Evolutionary conservation across 345 rosid species (phyloP), one percentile per base, ranked within the genome.

Genomic region (Ceriops decandra): DNA sequence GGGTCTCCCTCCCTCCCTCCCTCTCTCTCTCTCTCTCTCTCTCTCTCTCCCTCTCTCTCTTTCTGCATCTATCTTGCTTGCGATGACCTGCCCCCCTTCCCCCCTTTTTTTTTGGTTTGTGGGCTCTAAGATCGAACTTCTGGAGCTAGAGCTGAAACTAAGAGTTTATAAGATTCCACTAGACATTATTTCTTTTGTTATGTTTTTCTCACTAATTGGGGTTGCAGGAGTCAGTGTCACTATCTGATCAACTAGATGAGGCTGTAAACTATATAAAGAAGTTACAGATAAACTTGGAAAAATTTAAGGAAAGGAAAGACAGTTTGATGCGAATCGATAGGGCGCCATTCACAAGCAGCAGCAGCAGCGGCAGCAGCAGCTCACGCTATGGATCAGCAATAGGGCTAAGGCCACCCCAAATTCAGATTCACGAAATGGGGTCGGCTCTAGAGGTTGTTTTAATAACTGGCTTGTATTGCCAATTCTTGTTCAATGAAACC

Each of bases 191-290:
- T 13, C 1, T 32, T 11, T 21, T 27, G 5, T 21, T 20, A 7
- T 24, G 24, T 13, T 20, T 57, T 13, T 33, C 49, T 42, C 49
- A 42, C 49, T 42, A 42, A 42, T 13, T 71, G 66, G 26, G 9
- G 49, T 52, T 70, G 72, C 70, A 86, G 90, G 83, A 83, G 24
- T 3, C 77, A 3, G 26, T 65, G 52, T 74, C 91, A 4, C 6
- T 88, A 69, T 81, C 91, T 6, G 91, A 89, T 70, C 90, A 81
- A 54, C 72, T 89, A 15, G 85, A 74, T 1, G 83, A 80, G 52
- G 91, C 95, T 0, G 71, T 81, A 35, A 86, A 72, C 3, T 87
- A 85, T 81, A 85, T 89, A 63, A 86, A 87, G 67, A 80, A 49
- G 81, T 49, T 86, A 68, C 87, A 85, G 76, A 67, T 46, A 8